Evolutionary conservation across 2,329 filamentous ascomycete genomes (phyloP).

Genomic region (Zarea fungicola): DNA sequence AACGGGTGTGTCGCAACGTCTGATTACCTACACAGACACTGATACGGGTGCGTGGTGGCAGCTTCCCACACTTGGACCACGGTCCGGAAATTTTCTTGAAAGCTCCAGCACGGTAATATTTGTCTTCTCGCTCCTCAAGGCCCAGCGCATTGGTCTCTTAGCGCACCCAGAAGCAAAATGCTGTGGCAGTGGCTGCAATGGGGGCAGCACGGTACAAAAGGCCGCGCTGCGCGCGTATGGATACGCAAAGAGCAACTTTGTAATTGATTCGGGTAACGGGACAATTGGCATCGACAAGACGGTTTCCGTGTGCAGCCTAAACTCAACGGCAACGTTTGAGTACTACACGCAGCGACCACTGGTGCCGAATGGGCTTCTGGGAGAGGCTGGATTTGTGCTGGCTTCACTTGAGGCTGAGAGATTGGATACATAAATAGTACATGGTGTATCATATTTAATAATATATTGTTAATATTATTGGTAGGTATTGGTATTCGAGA

Average conservation of each 20-base stretch:
- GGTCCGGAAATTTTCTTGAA: slow-evolving; percentile 16
- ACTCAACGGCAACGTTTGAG: slow-evolving; percentile 35
- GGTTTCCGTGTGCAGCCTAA: slow-evolving; percentile 35
- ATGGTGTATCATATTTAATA: too few species aligned
- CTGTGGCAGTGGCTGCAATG: background rate
- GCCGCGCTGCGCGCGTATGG: slow-evolving; percentile 14
- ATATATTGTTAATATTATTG: too few species aligned
- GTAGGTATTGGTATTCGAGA: too few species aligned
- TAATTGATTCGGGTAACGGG: slow-evolving; percentile 8
- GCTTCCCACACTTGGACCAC: slow-evolving; percentile 12
- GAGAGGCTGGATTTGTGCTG: slow-evolving; percentile 32
- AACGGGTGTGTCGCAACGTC: slow-evolving; percentile 5
- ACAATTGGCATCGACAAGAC: slow-evolving; percentile 30
- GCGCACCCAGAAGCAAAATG: background rate
- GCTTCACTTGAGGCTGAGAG: slow-evolving; percentile 32
- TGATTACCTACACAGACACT: slow-evolving; percentile 10
- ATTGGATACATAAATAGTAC: background rate
- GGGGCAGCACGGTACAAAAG: background rate
- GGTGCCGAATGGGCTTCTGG: slow-evolving; percentile 32
- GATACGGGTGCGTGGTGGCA: slow-evolving; percentile 17
- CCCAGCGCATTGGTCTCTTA: slow-evolving; percentile 8
- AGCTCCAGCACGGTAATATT: slow-evolving; percentile 17
- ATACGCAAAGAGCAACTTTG: slow-evolving; percentile 13
- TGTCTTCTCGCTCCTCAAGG: slow-evolving; percentile 14
- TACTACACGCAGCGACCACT: slow-evolving; percentile 34